phyloP scores from a whole-genome alignment of 2,329 filamentous ascomycete genomes.

The Aspergillus fumigatiaffinis region DNA sequence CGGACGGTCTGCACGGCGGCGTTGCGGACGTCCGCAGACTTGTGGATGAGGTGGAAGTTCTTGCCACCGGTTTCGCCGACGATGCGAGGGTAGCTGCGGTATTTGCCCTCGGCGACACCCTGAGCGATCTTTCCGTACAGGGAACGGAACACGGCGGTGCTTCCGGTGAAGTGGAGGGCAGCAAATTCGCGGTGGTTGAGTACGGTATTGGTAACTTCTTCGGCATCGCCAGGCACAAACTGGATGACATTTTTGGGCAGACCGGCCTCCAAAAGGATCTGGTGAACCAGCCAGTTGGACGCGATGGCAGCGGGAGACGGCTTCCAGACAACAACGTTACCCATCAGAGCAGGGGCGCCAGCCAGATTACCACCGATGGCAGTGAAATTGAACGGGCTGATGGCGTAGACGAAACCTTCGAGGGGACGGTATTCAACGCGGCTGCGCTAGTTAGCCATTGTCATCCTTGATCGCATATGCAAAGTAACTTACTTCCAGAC shows the following conservation, averaged over 20 bases:
- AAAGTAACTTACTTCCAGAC: constrained; percentile 69
- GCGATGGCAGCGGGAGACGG: constrained; percentile 84
- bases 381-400: constrained; percentile 96
- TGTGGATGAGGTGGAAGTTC: constrained; percentile 85
- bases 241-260: constrained; percentile 87
- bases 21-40: constrained; percentile 71
- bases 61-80: constrained; percentile 90
- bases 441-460: constrained; percentile 28
- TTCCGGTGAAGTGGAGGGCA: constrained; percentile 92
- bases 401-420: constrained; percentile 92
- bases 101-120: constrained; percentile 76
- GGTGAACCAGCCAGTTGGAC: constrained; percentile 87
- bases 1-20: constrained; percentile 78
- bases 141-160: constrained; percentile 83
- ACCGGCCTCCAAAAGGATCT: constrained; percentile 86
- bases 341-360: constrained; percentile 78
- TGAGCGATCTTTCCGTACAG: constrained; percentile 82
- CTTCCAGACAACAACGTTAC: constrained; percentile 96
- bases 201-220: constrained; percentile 73
- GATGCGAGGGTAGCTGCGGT: constrained; percentile 79
- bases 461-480: background rate
- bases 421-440: constrained; percentile 83
- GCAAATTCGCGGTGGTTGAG: constrained; percentile 77
- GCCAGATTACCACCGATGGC: constrained; percentile 87
- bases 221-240: constrained; percentile 85